These are phyloP conservation scores for Artemisia annua DNA, from an alignment of 129 eudicot genomes.

Conservation along the genomic window DNA sequence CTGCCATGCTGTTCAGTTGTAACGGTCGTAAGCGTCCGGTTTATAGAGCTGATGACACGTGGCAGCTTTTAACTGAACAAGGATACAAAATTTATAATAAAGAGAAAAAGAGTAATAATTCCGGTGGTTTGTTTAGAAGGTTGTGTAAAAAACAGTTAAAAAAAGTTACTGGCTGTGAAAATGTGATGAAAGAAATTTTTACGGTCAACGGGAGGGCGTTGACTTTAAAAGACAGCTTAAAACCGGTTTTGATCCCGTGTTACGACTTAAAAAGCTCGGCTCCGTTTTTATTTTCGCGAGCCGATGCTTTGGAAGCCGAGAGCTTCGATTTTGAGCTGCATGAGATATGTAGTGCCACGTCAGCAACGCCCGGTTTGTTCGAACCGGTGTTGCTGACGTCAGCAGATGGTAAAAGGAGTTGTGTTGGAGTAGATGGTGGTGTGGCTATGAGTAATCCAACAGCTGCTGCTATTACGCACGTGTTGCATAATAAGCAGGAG, in stretches of 20 bases:
- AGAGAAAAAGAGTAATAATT: conserved; percentile 22
- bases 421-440: conserved; percentile 87
- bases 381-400: conserved; percentile 85
- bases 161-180: conserved; percentile 51
- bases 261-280: conserved; percentile 88
- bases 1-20: conserved; percentile 81
- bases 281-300: conserved; percentile 84
- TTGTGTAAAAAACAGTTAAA: conserved; percentile 23
- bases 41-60: conserved; percentile 82
- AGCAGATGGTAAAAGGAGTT: conserved; percentile 66
- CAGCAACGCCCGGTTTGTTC: conserved; percentile 75
- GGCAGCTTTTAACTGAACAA: conserved; percentile 69
- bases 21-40: conserved; percentile 56
- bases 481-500: conserved; percentile 90
- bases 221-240: conserved; percentile 75
- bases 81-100: conserved; percentile 39
- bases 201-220: conserved; percentile 50
- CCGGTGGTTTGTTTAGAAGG: conserved; percentile 31
- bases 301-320: conserved; percentile 87
- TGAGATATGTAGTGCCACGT: conserved; percentile 96
- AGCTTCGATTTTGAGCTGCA: conserved; percentile 77
- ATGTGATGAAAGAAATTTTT: conserved; percentile 63
- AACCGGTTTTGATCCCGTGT: conserved; percentile 90
- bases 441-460: conserved; percentile 93
- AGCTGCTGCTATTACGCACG: conserved; percentile 95